Evolutionary conservation across 2,329 filamentous ascomycete genomes (phyloP).

Genomic region (Verticillium alfalfae): DNA sequence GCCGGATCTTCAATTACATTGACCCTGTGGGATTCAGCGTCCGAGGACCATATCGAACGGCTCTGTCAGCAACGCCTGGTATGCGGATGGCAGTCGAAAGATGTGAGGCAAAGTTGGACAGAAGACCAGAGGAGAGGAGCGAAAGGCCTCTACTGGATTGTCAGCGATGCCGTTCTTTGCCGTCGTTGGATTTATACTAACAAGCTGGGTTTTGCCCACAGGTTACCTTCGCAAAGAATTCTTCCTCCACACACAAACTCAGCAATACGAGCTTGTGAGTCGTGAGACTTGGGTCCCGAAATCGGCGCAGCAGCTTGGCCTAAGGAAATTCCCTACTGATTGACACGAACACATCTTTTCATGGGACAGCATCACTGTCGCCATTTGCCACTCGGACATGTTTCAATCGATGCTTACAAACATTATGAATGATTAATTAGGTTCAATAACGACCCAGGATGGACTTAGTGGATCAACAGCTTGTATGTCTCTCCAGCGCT

Average conservation of each 20-base stretch:
- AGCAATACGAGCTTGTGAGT: conserved; percentile 12
- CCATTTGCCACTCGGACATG: conserved; percentile 24
- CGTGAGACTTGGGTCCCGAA: background rate
- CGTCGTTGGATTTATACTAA: background rate
- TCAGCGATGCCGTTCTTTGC: background rate
- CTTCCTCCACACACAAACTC: conserved; percentile 15
- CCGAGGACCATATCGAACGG: no score
- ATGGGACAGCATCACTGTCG: background rate
- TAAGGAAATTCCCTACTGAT: conserved; percentile 10
- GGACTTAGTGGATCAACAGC: conserved; percentile 22
- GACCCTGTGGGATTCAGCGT: no score
- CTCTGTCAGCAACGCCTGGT: no score
- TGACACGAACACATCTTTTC: conserved; percentile 8
- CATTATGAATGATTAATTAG: no score
- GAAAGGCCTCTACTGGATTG: conserved; percentile 15
- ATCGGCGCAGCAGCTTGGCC: background rate
- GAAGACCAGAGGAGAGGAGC: conserved; percentile 10
- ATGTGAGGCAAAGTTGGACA: conserved; percentile 12
- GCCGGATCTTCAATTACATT: no score
- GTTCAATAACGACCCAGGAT: conserved; percentile 3
- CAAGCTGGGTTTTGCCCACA: conserved; percentile 7
- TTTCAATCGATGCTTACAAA: conserved; percentile 17
- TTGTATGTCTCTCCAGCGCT: conserved; percentile 19
- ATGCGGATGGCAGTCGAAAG: background rate
- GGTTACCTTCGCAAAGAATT: conserved; percentile 4